Conservation (phyloP, 805 yeast genomes). For the Wickerhamiella bombiphila region DNA sequence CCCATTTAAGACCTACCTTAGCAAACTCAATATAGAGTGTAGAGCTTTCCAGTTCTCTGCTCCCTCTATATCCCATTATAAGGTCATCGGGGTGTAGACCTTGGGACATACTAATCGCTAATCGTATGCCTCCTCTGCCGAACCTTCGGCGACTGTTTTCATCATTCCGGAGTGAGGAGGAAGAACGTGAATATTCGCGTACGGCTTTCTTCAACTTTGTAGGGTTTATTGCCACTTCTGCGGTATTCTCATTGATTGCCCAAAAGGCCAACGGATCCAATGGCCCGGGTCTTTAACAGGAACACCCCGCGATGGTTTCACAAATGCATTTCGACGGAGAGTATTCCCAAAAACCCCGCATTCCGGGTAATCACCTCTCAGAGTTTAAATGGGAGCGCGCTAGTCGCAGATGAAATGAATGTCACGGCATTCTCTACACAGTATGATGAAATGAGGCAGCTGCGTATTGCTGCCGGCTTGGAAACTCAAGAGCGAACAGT, state of each 20-base stretch:
- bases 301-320: no score
- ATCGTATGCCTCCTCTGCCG: slow-evolving; percentile 36
- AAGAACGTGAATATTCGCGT: slow-evolving; percentile 61
- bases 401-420: neutral
- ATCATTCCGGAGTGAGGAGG: slow-evolving; percentile 74
- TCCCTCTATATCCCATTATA: no score
- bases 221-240: slow-evolving; percentile 72
- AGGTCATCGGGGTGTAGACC: no score
- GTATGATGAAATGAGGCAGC: slow-evolving; percentile 10
- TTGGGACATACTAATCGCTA: no score
- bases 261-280: slow-evolving; percentile 29
- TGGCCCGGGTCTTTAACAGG: no score
- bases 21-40: no score
- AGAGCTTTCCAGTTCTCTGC: no score
- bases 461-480: slow-evolving; percentile 3
- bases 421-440: slow-evolving; percentile 13
- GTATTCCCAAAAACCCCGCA: no score
- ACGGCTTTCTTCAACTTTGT: slow-evolving; percentile 49
- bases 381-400: neutral
- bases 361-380: no score
- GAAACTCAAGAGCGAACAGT: neutral
- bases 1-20: no score
- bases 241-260: slow-evolving; percentile 64
- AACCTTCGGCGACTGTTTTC: slow-evolving; percentile 67
- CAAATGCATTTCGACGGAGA: no score